Evolutionary conservation across 1,284 basidiomycete species (phyloP), one percentile per base, ranked within the genome.

Genomic region (Heterobasidion irregulare): DNA sequence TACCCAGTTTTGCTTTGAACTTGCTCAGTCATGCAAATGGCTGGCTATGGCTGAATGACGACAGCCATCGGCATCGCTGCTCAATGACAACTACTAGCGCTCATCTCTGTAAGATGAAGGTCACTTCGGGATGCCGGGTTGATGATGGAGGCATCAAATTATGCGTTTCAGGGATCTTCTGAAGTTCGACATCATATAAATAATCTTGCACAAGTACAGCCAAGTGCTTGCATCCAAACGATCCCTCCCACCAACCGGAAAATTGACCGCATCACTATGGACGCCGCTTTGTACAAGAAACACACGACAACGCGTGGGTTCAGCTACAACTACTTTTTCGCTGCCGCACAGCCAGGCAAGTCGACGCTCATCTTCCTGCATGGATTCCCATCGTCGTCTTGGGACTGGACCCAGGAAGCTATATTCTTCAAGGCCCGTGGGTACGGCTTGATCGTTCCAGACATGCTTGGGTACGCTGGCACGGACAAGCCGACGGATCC

Each of bases 381-480:
- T 58, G 78, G 77, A 33, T 80, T 79, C 61, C 78, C 79, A 0
- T 70, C 69, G 10, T 70, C 71, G 2, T 70, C 77, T 0, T 64
- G 65, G 50, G 71, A 76, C 56, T 82, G 80, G 80, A 65, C 68
- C 35, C 61, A 71, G 56, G 73, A 78, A 55, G 71, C 77, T 48
- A 58, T 66, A 1, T 74, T 70, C 61, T 78, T 81, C 67, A 53
- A 67, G 41, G 59, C 63, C 13, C 62, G 66, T 26, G 80, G 80
- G 2, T 80, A 75, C 60, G 71, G 77, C n/a, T 61, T 82, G 52
- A 64, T 83, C 57, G 76, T 73, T 2, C 80, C 78, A 8, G 78
- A 82, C 63, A 70, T 76, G 68, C 72, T 81, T 9, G 80, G 79
- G 6, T 81, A 80, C 54, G 79, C 76, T 13, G 72, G 70, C 4